phyloP scores from a whole-genome alignment of 805 yeast species.

The Candida koratica region DNA sequence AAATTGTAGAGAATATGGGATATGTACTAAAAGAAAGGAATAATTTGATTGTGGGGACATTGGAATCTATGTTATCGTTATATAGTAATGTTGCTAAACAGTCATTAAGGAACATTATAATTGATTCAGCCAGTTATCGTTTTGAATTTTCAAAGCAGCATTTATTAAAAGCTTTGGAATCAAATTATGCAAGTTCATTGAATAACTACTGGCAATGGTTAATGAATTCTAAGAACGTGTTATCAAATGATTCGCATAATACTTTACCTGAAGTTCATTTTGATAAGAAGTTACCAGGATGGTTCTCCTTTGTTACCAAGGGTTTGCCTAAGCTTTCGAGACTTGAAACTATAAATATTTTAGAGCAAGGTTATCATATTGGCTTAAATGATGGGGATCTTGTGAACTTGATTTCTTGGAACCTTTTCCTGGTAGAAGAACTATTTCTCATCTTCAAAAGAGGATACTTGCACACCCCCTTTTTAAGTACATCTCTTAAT shows the following conservation, averaged over 20 bases:
- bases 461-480: not conserved
- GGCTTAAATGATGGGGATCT: conserved; percentile 11
- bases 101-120: conserved; percentile 8
- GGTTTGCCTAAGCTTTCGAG: not conserved
- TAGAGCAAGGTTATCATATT: not conserved
- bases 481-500: not conserved
- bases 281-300: conserved; percentile 8
- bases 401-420: not conserved
- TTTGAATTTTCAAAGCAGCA: not conserved
- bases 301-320: conserved; percentile 10
- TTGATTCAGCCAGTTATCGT: conserved; percentile 11
- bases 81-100: conserved; percentile 10
- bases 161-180: not conserved
- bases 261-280: not conserved
- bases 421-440: conserved; percentile 1
- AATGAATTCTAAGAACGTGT: not conserved
- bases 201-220: conserved; percentile 8
- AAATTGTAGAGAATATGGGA: conserved; percentile 27
- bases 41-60: conserved; percentile 24
- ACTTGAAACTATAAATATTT: not conserved
- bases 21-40: conserved; percentile 17
- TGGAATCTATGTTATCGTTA: conserved; percentile 21
- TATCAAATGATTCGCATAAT: not conserved
- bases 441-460: not conserved
- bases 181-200: not conserved